Evolutionary conservation across 257 asterid genomes (phyloP), one percentile per base, ranked within the genome.

Genomic region (Primulina tabacum): DNA sequence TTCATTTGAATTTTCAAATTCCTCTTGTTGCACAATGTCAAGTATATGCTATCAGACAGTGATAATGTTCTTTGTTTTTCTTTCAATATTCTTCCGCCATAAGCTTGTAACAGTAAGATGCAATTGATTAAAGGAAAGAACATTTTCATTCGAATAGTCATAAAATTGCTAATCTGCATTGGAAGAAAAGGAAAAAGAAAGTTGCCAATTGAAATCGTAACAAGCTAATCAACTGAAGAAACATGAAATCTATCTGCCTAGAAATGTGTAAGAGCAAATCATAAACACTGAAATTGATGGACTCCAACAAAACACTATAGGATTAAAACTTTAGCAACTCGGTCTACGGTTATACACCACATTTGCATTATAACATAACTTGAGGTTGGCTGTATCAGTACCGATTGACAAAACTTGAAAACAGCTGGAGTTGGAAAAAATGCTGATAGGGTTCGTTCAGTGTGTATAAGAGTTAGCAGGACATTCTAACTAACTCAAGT

Each of bases 401-500:
- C 28, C 34, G 18, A 61, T 20, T 7, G 11, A 61, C 12, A 12
- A 28, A 28, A 60, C 16, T 28, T 6, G 21, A 61, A 10, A 30
- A 24, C 55, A 11, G 4, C 26, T 9, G 30, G 67, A n/a, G 53
- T n/a, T n/a, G 26, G 40, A 34, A 9, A 63, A 3, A 3, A 28
- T 35, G 32, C 4, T 14, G 21, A 30, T 14, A 58, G 65, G 20
- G 16, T 26, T 72, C 20, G 28, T 43, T 47, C 70, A 16, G 10
- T 26, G 59, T 8, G 34, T 30, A 2, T 43, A 50, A 38, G 11
- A 60, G 69, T 50, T 8, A 7, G 29, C n/a, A 69, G 65, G 65
- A 30, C 55, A 75, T 47, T 58, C 28, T 53, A 60, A 66, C 62
- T 24, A 32, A 58, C 20, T 50, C 62, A 65, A 30, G 66, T 43